phyloP scores from a whole-genome alignment of 805 yeast genomes.

The Komagataella phaffii region DNA sequence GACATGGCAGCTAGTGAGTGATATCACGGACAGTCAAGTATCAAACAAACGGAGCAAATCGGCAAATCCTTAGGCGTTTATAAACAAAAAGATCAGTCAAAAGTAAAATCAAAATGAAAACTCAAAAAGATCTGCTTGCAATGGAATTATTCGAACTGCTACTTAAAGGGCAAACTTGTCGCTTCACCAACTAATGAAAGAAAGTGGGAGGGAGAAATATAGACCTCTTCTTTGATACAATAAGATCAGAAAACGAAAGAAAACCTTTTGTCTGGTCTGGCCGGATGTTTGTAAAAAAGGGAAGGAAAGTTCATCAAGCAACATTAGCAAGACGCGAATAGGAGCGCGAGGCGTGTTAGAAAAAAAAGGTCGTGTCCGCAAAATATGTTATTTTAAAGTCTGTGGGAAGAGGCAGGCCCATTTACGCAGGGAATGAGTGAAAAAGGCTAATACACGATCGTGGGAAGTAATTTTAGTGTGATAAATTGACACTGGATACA shows the following conservation, averaged over 20 bases:
- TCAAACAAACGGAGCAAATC: neutral
- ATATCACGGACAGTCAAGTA: neutral
- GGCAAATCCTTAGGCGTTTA: neutral
- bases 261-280: neutral
- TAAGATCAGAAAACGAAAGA: neutral
- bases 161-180: neutral
- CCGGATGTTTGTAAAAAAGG: neutral
- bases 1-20: conserved; percentile 28
- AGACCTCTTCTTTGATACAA: neutral
- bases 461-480: neutral
- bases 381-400: neutral
- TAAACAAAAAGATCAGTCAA: neutral
- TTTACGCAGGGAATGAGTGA: neutral
- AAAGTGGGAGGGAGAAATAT: neutral
- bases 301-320: neutral
- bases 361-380: neutral
- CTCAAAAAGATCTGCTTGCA: neutral
- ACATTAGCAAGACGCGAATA: neutral
- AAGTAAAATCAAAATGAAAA: conserved; percentile 2
- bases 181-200: neutral
- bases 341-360: neutral
- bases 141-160: neutral
- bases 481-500: neutral
- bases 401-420: neutral
- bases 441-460: neutral